Conservation (phyloP, 768 basidiomycete genomes). For the Amanita subjunquillea region DNA sequence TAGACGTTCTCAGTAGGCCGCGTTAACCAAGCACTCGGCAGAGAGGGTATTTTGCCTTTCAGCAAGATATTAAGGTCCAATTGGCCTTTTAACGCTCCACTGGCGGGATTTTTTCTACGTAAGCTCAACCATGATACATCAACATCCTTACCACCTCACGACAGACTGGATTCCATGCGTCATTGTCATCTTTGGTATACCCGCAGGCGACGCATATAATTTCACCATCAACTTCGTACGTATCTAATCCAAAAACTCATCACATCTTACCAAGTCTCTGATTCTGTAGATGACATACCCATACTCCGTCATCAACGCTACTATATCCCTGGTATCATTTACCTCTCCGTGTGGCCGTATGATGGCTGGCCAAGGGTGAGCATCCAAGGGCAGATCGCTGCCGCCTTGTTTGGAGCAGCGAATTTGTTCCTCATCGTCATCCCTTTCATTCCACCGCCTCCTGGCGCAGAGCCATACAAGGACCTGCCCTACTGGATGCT, state of each 20-base stretch:
- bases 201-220: background rate
- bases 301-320: slow-evolving; percentile 30
- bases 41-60: too few species aligned
- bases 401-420: slow-evolving; percentile 30
- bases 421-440: slow-evolving; percentile 50
- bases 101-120: slow-evolving; percentile 37
- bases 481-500: too few species aligned
- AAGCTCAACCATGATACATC: slow-evolving; percentile 20
- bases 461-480: too few species aligned
- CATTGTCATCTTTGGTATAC: slow-evolving; percentile 30
- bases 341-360: slow-evolving; percentile 18
- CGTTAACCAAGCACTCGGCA: slow-evolving; percentile 46
- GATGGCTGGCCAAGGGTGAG: slow-evolving; percentile 23
- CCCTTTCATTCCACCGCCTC: slow-evolving; percentile 26
- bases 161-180: slow-evolving; percentile 62
- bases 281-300: slow-evolving; percentile 21
- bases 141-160: slow-evolving; percentile 12
- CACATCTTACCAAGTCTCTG: background rate
- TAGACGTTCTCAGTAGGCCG: slow-evolving; percentile 17
- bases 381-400: slow-evolving; percentile 17
- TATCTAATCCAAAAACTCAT: background rate
- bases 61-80: too few species aligned
- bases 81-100: slow-evolving; percentile 47
- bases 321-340: slow-evolving; percentile 42
- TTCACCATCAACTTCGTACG: background rate